A percentile compares a stretch with the other conserved stretches of the same genome.
Evolutionary conservation across 2,329 filamentous ascomycete species (phyloP).

Genomic region (Phoma herbarum): DNA sequence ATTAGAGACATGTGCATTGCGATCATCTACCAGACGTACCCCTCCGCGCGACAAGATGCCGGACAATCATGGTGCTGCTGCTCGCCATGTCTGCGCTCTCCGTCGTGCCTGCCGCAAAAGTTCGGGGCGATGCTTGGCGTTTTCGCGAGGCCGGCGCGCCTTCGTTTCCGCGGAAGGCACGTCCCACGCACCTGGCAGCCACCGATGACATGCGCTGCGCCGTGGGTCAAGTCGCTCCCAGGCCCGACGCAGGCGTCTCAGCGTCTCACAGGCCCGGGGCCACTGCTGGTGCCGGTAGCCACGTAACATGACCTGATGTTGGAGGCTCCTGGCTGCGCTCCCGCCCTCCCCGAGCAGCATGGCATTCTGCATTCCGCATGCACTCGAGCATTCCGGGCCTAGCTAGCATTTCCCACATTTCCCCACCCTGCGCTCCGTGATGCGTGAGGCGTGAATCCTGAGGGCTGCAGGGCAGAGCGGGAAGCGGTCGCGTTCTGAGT

Average conservation of each 20-base stretch:
- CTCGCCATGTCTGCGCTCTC: constrained; percentile 6
- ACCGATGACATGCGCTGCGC: background rate
- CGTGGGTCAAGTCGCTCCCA: background rate
- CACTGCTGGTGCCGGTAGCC: too few species aligned
- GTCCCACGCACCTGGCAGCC: background rate
- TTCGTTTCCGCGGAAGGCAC: background rate
- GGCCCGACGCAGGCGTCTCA: background rate
- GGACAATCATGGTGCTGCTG: constrained; percentile 53
- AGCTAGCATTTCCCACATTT: constrained; percentile 1
- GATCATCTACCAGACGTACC: constrained; percentile 32
- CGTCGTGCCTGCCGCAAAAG: constrained; percentile 8
- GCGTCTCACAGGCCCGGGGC: background rate
- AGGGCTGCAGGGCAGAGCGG: too few species aligned
- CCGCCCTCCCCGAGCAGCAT: constrained; percentile 11
- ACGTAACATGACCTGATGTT: constrained; percentile 2
- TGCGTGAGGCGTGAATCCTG: background rate
- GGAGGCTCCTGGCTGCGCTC: background rate
- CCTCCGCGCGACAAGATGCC: constrained; percentile 53
- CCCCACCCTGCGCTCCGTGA: constrained; percentile 10
- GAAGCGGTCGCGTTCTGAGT: too few species aligned
- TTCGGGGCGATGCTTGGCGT: constrained; percentile 13
- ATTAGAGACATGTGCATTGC: background rate
- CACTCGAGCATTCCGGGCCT: constrained; percentile 13
- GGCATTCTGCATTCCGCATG: constrained; percentile 12
- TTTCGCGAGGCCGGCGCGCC: background rate